phyloP scores from a whole-genome alignment of 1,284 basidiomycete species.

The Golubevia pallescens region DNA sequence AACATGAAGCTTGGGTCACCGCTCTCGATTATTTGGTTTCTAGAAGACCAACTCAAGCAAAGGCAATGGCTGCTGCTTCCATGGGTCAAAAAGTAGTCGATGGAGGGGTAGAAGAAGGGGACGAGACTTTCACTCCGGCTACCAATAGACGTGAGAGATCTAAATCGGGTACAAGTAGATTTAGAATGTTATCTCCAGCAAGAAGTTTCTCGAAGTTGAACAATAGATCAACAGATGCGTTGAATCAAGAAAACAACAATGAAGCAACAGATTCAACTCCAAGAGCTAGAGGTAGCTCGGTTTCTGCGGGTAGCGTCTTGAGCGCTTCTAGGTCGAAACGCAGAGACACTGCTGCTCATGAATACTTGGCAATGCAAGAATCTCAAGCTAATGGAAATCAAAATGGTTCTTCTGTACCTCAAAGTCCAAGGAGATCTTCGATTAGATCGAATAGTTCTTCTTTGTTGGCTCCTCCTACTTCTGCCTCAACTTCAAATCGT shows the following conservation, averaged over 20 bases:
- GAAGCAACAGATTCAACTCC: slow-evolving; percentile 32
- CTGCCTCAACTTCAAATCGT: not conserved
- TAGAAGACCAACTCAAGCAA: slow-evolving; percentile 1
- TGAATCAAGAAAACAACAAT: slow-evolving; percentile 11
- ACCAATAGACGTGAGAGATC: not conserved
- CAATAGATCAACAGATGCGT: slow-evolving; percentile 14
- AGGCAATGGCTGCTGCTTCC: slow-evolving; percentile 2
- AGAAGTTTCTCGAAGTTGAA: slow-evolving; percentile 15
- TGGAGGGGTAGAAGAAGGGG: not conserved
- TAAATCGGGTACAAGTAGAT: not conserved
- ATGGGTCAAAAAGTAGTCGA: not conserved
- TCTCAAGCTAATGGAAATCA: not conserved
- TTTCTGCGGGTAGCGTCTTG: slow-evolving; percentile 23
- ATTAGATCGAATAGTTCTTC: not conserved
- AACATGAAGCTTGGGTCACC: slow-evolving; percentile 57
- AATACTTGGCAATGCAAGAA: slow-evolving; percentile 18
- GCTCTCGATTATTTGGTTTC: slow-evolving; percentile 51
- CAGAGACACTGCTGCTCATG: slow-evolving; percentile 35
- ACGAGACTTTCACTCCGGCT: not conserved
- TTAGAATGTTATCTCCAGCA: slow-evolving; percentile 15
- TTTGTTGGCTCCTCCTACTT: not conserved
- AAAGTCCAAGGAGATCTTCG: not conserved
- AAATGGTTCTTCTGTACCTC: not conserved
- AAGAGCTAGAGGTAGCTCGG: slow-evolving; percentile 19
- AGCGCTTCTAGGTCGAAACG: slow-evolving; percentile 21